These are phyloP conservation scores for Arthrinium puccinioides DNA, from an alignment of 2,329 filamentous ascomycete species.

Conservation along the genomic window DNA sequence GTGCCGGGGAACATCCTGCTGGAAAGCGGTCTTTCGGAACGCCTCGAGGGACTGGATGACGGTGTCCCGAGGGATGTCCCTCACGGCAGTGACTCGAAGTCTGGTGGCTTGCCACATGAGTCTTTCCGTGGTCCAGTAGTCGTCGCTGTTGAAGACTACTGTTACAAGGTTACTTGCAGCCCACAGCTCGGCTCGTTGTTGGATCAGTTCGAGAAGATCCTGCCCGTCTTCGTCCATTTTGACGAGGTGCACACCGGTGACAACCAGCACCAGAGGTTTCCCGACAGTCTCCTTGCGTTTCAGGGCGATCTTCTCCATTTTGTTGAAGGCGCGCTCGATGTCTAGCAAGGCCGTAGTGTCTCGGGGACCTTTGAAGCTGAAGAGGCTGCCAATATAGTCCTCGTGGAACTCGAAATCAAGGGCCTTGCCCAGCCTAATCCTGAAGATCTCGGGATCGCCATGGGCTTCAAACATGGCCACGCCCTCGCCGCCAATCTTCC, in stretches of 20 bases:
- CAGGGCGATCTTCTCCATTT: conserved; percentile 91
- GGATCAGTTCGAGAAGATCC: conserved; percentile 86
- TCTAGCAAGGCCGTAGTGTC: conserved; percentile 90
- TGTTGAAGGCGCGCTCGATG: conserved; percentile 95
- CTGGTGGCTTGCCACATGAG: conserved; percentile 48
- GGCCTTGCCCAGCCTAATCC: conserved; percentile 84
- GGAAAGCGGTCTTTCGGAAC: conserved; percentile 39
- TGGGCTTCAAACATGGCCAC: conserved; percentile 96
- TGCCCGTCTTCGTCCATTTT: conserved; percentile 89
- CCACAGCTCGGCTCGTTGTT: conserved; percentile 88
- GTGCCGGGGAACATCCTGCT: conserved; percentile 28
- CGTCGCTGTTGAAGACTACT: conserved; percentile 46
- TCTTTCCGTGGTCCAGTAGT: conserved; percentile 52
- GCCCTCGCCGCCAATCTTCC: conserved; percentile 80
- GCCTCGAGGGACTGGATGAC: conserved; percentile 40
- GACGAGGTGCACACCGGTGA: conserved; percentile 89
- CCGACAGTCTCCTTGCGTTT: conserved; percentile 53
- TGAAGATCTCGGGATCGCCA: conserved; percentile 89
- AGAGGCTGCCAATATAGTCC: conserved; percentile 94
- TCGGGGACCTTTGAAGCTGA: conserved; percentile 85
- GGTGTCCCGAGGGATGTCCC: conserved; percentile 39
- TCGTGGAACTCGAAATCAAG: conserved; percentile 96
- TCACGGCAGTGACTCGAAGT: conserved; percentile 46
- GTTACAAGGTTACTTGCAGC: conserved; percentile 64
- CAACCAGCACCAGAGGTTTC: conserved; percentile 78